Base-by-base conservation (phyloP, 1,284 basidiomycete genomes). In the Neolentinus lepideus region DNA sequence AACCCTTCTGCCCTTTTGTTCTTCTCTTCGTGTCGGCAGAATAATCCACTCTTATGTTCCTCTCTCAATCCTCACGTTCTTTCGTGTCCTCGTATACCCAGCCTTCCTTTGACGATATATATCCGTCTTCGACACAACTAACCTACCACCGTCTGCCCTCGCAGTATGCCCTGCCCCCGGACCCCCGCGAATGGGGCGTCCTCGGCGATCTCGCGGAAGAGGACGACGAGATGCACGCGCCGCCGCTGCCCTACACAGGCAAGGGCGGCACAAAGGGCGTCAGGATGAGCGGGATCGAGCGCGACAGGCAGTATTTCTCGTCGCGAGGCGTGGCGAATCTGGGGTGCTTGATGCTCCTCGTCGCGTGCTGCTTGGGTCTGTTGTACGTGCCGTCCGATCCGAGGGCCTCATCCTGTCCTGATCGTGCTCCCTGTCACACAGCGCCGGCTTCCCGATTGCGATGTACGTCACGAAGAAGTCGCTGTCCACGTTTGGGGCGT, bases 251-350 rank as follows among this genome's bases (percentile, higher is more conserved):
- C 22, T 24, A 54, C 11, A 38, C 47, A 38, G 57, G 58, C 22
- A 48, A 50, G 21, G 59, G 61, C 52, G 33, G 33, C 33, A 64
- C 1, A 67, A 74, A 51, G 70, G 75, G 60, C 73, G 71, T 19
- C 14, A 60, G 2, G 36, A 6, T 12, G 53, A 43, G 19, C 29
- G 12, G 4, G 38, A 27, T 51, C 19, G 19, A 31, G 19, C 14
- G 21, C 9, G 33, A 53, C 19, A 14, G 35, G 16, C 33, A 38
- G 33, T 53, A 8, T 16, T 11, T 52, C 31, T 24, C 36, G 19
- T 47, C 48, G 19, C 73, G 87, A 63, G 86, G 85, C 8, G 50
- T 87, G 14, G 69, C 72, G 26, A 89, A 90, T 62, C 60, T 90
- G 1, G 88, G 87, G 0, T 88, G 85, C 67, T 71, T 90, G 11